Conservation (phyloP, 768 basidiomycete genomes). For the Boletus barrowsii region DNA sequence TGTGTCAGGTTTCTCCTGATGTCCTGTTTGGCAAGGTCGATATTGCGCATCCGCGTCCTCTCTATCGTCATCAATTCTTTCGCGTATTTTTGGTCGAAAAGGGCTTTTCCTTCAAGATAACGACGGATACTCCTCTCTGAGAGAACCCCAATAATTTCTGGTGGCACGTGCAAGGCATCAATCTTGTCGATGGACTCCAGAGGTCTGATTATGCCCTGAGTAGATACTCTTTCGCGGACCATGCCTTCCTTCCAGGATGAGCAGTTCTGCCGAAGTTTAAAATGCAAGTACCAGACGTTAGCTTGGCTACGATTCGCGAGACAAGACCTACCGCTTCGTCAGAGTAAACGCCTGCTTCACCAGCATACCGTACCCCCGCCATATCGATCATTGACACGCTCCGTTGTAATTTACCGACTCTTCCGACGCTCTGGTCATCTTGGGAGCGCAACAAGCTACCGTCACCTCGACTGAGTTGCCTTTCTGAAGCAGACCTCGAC, state of each 20-base stretch:
- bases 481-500: constrained; percentile 18
- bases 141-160: constrained; percentile 66
- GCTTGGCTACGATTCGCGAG: background rate
- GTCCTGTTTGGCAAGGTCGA: constrained; percentile 64
- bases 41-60: constrained; percentile 60
- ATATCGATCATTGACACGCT: constrained; percentile 9
- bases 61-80: constrained; percentile 56
- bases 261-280: constrained; percentile 29
- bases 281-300: constrained; percentile 3
- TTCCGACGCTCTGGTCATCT: constrained; percentile 18
- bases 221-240: constrained; percentile 89
- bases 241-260: constrained; percentile 53
- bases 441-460: background rate
- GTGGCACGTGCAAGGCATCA: constrained; percentile 59
- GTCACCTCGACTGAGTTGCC: background rate
- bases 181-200: constrained; percentile 73
- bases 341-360: constrained; percentile 58
- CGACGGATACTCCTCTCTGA: constrained; percentile 74
- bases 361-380: constrained; percentile 43
- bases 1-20: constrained; percentile 50
- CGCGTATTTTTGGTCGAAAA: constrained; percentile 68
- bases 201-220: constrained; percentile 74
- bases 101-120: constrained; percentile 61
- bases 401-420: constrained; percentile 18
- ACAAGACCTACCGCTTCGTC: constrained; percentile 41